Evolutionary conservation across 2,329 filamentous ascomycete species (phyloP).

Genomic region (Nannizzia gypsea): DNA sequence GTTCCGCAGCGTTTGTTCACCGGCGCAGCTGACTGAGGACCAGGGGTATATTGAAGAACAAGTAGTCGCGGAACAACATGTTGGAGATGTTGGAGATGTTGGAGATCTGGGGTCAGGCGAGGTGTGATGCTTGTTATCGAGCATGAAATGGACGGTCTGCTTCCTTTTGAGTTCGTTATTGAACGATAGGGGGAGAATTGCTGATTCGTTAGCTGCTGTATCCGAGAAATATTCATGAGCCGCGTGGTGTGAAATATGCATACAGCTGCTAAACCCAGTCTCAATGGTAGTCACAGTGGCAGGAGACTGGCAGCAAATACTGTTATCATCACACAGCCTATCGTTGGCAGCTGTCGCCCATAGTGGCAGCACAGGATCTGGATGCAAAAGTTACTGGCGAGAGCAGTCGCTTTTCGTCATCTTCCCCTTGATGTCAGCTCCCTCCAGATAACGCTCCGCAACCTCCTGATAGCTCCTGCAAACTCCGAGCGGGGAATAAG

Average conservation of each 20-base stretch:
- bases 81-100: background rate
- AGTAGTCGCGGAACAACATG: background rate
- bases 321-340: background rate
- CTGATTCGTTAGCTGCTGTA: background rate
- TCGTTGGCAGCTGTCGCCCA: background rate
- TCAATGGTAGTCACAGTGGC: background rate
- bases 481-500: background rate
- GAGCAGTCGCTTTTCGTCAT: background rate
- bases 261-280: background rate
- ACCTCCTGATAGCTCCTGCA: conserved; percentile 1
- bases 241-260: background rate
- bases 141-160: background rate
- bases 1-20: background rate
- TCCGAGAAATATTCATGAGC: background rate
- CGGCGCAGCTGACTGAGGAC: background rate
- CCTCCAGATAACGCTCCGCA: background rate
- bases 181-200: background rate
- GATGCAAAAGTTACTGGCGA: background rate
- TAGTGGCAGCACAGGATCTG: background rate
- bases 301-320: background rate
- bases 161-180: background rate
- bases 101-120: background rate
- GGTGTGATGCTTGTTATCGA: background rate
- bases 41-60: background rate
- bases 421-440: background rate